phyloP scores from a whole-genome alignment of 148 eudicot species.

The Rhododendron kiyosumense region DNA sequence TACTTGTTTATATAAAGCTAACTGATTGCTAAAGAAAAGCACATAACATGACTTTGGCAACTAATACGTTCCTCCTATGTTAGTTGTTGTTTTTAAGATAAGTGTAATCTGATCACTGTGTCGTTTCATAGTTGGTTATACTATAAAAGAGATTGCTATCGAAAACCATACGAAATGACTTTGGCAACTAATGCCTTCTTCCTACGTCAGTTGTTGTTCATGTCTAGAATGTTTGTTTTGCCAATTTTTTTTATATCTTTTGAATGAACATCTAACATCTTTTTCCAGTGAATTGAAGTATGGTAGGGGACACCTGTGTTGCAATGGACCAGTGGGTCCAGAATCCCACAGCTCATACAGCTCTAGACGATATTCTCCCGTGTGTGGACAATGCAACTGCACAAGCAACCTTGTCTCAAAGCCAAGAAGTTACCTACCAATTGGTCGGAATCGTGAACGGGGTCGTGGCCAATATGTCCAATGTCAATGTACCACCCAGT shows the following conservation, averaged over 20 bases:
- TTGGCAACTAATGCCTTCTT: neutral
- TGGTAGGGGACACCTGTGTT: conserved; percentile 80
- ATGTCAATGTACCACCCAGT: conserved; percentile 30
- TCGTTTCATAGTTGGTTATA: neutral
- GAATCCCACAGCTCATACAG: conserved; percentile 69
- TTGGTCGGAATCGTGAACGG: conserved; percentile 43
- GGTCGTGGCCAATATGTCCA: conserved; percentile 50
- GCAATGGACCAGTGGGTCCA: conserved; percentile 90
- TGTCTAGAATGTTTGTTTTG: neutral
- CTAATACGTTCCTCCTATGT: neutral
- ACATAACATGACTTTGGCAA: neutral
- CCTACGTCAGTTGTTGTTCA: neutral
- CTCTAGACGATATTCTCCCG: conserved; percentile 74
- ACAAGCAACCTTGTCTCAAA: conserved; percentile 45
- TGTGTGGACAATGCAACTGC: conserved; percentile 76
- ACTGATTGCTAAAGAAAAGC: neutral
- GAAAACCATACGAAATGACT: neutral
- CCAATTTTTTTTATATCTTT: neutral
- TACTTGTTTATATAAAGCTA: neutral
- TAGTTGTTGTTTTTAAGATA: neutral
- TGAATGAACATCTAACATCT: neutral
- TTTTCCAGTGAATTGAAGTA: conserved; percentile 33
- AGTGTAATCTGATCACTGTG: neutral
- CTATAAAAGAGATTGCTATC: neutral
- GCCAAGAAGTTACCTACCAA: conserved; percentile 64